Base-by-base conservation (phyloP, 2,329 filamentous ascomycete species). In the Cladosporium oxysporum region DNA sequence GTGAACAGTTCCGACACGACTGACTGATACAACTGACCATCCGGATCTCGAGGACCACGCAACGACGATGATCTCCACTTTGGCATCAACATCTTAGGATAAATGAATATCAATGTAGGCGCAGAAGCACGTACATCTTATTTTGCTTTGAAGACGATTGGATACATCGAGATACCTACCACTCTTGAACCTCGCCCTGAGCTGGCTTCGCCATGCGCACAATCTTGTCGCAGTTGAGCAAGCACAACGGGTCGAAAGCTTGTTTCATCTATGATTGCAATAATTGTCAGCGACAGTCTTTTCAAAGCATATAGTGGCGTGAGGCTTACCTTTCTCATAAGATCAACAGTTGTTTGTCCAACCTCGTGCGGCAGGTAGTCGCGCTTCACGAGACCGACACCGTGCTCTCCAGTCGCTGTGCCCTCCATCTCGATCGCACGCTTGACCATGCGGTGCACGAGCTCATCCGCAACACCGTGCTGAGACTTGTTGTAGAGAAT, bases 381-480 rank as follows among this genome's bases (percentile, higher is more conserved):
- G 71, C 91, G 83, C 85, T 96, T 96, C 65, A 94, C 90, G 58
- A 96, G 81, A 7, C 91, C 91, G 62, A 95, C 89, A 50, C 91
- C 91, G 76, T 96, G 91, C 78, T 96, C 91, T 63, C 91, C 92
- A 14, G 91, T 93, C 1, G 93, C 91, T 0, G 92, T 95, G 10
- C 92, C 92, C 78, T 95, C 91, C 74, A 78, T 76, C 79, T 92
- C 90, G 58, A 96, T 88, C 0, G 92, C 92, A 68, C 90, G 84
- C 84, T 93, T 93, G 65, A 94, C 91, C 92, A 95, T 95, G 66
- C 88, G 84, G 75, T 93, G 90, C 29, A 95, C 90, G 29, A 94
- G 81, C 49, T 84, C 83, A 73, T 92, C 90, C 2, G 90, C 90
- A 64, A 85, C 84, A 66, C 83, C 79, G 70, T 88, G 85, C 77